Evolutionary conservation across 169 alveolate species (phyloP), one percentile per base, ranked within the genome.

Genomic region (Cyclospora cayetanensis): DNA sequence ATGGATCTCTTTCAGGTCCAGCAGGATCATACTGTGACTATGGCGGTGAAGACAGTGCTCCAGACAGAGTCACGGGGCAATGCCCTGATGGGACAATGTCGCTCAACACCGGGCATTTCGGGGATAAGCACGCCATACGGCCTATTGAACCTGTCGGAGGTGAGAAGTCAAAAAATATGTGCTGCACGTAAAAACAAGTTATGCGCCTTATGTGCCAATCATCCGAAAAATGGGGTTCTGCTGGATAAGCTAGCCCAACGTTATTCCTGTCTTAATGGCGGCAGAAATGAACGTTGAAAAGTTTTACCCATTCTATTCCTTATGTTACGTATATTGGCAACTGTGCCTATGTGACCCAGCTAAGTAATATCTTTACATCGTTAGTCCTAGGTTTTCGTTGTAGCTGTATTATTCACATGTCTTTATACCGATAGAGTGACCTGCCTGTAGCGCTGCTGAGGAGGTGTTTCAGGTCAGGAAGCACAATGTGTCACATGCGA

Each of bases 21-120:
- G 89, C 89, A 50, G 89, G 89, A 79, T 35, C 46, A 18, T 79
- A 79, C 89, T 79, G 89, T 37, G 89, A 79, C 72, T 79, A 79
- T 63, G 89, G 89, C 42, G 89, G 52, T 79, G 89, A 79, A 5
- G 18, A 12, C 27, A 79, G 2, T 72, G 89, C 89, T 79, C 89
- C 89, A 46, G 41, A 31, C 31, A 37, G 0, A 52, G 72, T 79
- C 50, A 79, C 74, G 20, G 89, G 89, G 27, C 34, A 46, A 18
- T 79, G 89, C 52, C 37, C 89, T 50, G 70, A 29, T 1, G 72
- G 74, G 2, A 29, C 31, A 18, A 79, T 79, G 89, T 79, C 89
- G 35, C 46, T 79, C 12, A 79, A 79, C 74, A 79, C 89, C 41
- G 89, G 89, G 0, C 68, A 9, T 41, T 79, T 31, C 22, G 89